Base-by-base conservation (phyloP, 73 alveolate genomes). In the Paramecium tetraurelia region DNA sequence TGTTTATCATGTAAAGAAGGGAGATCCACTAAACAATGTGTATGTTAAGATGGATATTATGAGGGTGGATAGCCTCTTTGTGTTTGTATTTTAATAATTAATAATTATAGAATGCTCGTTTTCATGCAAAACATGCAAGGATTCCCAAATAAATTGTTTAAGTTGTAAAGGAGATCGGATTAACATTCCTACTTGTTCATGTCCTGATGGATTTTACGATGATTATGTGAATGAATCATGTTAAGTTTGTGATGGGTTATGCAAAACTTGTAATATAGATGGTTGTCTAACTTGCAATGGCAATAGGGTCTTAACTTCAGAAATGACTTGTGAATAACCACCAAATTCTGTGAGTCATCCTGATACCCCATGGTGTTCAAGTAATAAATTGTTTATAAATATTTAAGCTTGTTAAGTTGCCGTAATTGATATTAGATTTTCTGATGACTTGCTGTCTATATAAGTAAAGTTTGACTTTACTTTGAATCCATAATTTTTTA, bases 111-210 rank as follows among this genome's bases (percentile, higher is more conserved):
- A 31, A 71, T 71, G 86, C 33, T 40, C 20, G 9, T 59, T 59
- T 29, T 11, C 20, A 59, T 59, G 80, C 5, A 22, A 24, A 24
- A 14, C 31, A 22, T 59, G 80, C 22, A 29, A 59, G 35, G 35
- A 22, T 29, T 22, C 44, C 18, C 10, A 40, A 3, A 14, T 16
- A 59, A 71, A 71, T 71, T 71, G 86, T 29, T 3, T 71, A 33
- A 33, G 46, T 71, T 71, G 86, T 31, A 71, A 71, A 36, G 86
- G 86, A 10, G 59, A 71, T 71, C 35, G 86, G 4, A 71, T 29
- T 18, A 71, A 71, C 6, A 12, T 4, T 11, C 86, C 86, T 71
- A 5, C 2, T 0, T 71, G 86, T 71, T 59, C 6, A 18, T 71
- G 86, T 33, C 58, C 46, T 3, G 31, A 24, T 18, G 86, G 59